These are phyloP conservation scores for Sporothrix dimorphospora DNA, from an alignment of 2,329 filamentous ascomycete genomes.

Conservation along the genomic window DNA sequence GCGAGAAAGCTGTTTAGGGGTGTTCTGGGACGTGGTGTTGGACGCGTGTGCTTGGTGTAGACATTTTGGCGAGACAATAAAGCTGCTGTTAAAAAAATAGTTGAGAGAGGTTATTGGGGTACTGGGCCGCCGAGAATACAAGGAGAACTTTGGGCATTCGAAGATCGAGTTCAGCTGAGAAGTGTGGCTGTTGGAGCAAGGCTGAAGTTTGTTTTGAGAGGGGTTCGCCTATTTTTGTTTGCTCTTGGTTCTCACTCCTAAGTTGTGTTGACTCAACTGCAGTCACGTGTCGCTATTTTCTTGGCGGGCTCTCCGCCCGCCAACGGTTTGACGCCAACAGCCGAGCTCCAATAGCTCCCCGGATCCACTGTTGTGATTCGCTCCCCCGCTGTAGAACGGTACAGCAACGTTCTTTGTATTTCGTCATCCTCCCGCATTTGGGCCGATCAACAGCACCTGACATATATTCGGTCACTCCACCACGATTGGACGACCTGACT, in stretches of 20 bases:
- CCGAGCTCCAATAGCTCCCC: conserved; percentile 11
- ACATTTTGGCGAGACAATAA: conserved; percentile 12
- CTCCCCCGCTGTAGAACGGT: background rate
- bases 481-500: too few relatives aligned
- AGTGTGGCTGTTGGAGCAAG: background rate
- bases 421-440: background rate
- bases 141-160: background rate
- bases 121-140: background rate
- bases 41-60: background rate
- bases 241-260: background rate
- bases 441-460: background rate
- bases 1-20: background rate
- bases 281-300: too few relatives aligned
- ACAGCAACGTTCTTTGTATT: background rate
- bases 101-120: background rate
- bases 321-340: background rate
- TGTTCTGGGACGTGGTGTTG: background rate
- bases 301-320: too few relatives aligned
- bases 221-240: background rate
- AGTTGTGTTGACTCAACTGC: background rate
- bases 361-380: conserved; percentile 10
- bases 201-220: conserved; percentile 1
- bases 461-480: background rate
- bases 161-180: background rate
- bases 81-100: background rate